These are phyloP conservation scores for Neonectria faginata DNA, from an alignment of 2,329 filamentous ascomycete genomes.

Conservation along the genomic window DNA sequence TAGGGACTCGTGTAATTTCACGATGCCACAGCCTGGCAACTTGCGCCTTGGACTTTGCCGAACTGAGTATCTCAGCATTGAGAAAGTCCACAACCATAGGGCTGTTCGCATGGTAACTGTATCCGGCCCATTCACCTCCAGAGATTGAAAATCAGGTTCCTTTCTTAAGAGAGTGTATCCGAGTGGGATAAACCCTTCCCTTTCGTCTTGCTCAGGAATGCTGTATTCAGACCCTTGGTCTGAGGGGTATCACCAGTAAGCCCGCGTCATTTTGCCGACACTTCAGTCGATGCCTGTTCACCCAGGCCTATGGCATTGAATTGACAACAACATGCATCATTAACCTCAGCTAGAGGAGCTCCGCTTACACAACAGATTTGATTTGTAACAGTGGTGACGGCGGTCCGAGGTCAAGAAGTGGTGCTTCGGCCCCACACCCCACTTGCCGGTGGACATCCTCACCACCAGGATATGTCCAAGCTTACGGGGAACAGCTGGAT, in stretches of 20 bases:
- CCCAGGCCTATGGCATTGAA: neutral
- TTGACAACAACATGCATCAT: neutral
- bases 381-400: neutral
- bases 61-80: neutral
- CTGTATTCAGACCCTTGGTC: too few relatives aligned
- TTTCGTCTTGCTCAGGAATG: neutral
- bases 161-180: neutral
- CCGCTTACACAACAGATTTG: neutral
- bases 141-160: neutral
- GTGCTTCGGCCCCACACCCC: slow-evolving; percentile 25
- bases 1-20: neutral
- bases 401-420: neutral
- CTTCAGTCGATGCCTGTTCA: neutral
- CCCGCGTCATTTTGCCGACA: neutral
- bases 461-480: slow-evolving; percentile 3
- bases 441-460: slow-evolving; percentile 22
- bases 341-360: neutral
- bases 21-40: neutral
- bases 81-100: too few relatives aligned
- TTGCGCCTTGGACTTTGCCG: neutral
- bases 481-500: slow-evolving; percentile 13
- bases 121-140: neutral
- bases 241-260: neutral
- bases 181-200: neutral
- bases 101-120: too few relatives aligned